Percentiles rank a stretch among this genome's conserved stretches.
Conservation (phyloP, 331 rosid genomes). For the Rosa hybrid region DNA sequence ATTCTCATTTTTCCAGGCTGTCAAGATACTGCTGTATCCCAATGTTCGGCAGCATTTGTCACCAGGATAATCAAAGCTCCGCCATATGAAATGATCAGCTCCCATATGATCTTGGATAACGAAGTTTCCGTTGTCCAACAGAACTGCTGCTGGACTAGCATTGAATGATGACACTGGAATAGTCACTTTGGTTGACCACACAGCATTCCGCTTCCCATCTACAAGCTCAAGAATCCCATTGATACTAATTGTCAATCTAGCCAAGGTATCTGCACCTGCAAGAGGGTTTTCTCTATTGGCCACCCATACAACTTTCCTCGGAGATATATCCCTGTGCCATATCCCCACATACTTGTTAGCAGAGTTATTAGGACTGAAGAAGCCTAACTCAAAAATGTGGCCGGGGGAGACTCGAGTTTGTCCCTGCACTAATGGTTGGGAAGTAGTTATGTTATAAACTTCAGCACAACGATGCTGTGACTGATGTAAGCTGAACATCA, state of each 20-base stretch:
- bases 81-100: neutral
- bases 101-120: neutral
- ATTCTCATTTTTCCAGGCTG: neutral
- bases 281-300: neutral
- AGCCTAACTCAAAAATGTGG: neutral
- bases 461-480: neutral
- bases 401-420: neutral
- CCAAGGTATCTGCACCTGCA: neutral
- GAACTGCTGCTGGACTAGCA: neutral
- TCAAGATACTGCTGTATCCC: neutral
- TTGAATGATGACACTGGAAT: neutral
- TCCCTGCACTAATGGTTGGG: neutral
- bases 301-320: neutral
- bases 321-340: neutral
- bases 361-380: neutral
- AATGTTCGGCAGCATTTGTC: neutral
- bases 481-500: too few species aligned
- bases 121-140: neutral
- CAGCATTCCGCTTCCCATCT: neutral
- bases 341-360: neutral
- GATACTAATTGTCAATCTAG: neutral
- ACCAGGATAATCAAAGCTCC: conserved; percentile 9
- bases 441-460: neutral
- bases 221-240: neutral
- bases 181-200: neutral